Percentiles rank a stretch among this genome's conserved stretches.
Evolutionary conservation across 306 rosid genomes (phyloP).

Genomic region (Cercis canadensis): DNA sequence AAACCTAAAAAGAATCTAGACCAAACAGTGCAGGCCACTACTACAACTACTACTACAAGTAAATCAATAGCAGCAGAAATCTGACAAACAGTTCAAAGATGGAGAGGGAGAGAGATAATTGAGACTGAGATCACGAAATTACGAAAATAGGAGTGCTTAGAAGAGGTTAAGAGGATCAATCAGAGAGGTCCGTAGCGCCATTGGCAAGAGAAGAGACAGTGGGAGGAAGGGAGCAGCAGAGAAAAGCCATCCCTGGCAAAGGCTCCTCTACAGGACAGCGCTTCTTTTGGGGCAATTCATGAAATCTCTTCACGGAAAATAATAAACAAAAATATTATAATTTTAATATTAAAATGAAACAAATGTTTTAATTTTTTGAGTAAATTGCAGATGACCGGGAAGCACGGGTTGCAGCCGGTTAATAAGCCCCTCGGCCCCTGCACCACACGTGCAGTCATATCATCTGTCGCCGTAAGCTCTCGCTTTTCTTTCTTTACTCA

Average conservation of each 20-base stretch:
- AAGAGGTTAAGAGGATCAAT: slow-evolving; percentile 29
- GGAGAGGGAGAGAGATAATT: slow-evolving; percentile 28
- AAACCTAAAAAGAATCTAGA: slow-evolving; percentile 38
- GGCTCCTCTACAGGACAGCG: slow-evolving; percentile 36
- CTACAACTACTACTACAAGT: slow-evolving; percentile 5
- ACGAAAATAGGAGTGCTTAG: slow-evolving; percentile 6
- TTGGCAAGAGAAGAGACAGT: slow-evolving; percentile 20
- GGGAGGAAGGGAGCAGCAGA: slow-evolving; percentile 31
- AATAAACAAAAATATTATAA: background rate
- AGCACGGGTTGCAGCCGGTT: slow-evolving; percentile 54
- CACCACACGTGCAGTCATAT: slow-evolving; percentile 65
- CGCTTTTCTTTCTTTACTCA: slow-evolving; percentile 30
- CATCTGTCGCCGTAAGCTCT: slow-evolving; percentile 44
- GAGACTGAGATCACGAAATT: slow-evolving; percentile 44
- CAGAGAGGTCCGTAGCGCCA: slow-evolving; percentile 51
- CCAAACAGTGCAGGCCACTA: slow-evolving; percentile 40
- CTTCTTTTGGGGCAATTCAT: slow-evolving; percentile 48
- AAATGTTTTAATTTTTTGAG: slow-evolving; percentile 1
- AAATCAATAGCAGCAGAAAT: slow-evolving; percentile 33
- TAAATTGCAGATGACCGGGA: slow-evolving; percentile 44
- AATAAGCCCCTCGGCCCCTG: slow-evolving; percentile 53
- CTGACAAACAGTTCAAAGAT: slow-evolving; percentile 39
- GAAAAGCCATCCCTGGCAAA: slow-evolving; percentile 55
- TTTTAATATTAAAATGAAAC: too few species aligned
- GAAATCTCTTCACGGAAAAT: slow-evolving; percentile 34